Base-by-base conservation (phyloP, 352 stramenopile genomes). In the Globisporangium spiculum region DNA sequence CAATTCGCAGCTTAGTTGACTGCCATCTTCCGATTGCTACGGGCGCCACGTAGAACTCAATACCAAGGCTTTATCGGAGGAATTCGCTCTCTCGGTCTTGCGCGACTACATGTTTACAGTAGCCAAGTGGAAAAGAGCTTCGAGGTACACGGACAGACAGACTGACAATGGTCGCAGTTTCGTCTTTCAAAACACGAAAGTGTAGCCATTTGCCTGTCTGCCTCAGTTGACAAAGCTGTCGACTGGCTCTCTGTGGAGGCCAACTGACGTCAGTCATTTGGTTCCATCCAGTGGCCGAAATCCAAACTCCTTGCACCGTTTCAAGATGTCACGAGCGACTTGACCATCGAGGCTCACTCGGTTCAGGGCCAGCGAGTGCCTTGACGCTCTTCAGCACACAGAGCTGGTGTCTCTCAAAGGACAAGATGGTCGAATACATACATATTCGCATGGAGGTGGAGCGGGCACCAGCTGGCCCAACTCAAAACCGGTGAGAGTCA, bases 181-280 rank as follows among this genome's bases (percentile, higher is more conserved):
- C 36, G 12, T 7, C 38, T 48, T 58, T 12, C 12, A 22, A 58
- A 12, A 22, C 8, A 56, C 50, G n/a, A 27, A 27, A 59, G 5
- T 59, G 53, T 59, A 59, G 53, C 53, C 53, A 59, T 38, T 59
- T 59, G 53, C 14, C 53, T 59, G 53, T 59, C 53, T 36, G 12
- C 52, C 53, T 18, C 24, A 44, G 12, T 18, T 44, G 12, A 44
- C 36, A 6, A 44, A 14, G 36, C 16, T 14, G 36, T 14, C 16
- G 36, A 36, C 52, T 58, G 52, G 52, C 24, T 58, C 52, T 58
- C 12, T 24, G 3, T 12, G 36, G 36, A 44, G 36, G 12, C 18
- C 36, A 44, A 44, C 10, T 18, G 36, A 44, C 36, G 36, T 18
- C 36, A 44, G 36, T 44, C 36, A 34, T 10, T n/a, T 57, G 24